Percentiles rank a stretch among this genome's conserved stretches.
Evolutionary conservation across 306 rosid species (phyloP).

Genomic region (Prinsepia uniflora): DNA sequence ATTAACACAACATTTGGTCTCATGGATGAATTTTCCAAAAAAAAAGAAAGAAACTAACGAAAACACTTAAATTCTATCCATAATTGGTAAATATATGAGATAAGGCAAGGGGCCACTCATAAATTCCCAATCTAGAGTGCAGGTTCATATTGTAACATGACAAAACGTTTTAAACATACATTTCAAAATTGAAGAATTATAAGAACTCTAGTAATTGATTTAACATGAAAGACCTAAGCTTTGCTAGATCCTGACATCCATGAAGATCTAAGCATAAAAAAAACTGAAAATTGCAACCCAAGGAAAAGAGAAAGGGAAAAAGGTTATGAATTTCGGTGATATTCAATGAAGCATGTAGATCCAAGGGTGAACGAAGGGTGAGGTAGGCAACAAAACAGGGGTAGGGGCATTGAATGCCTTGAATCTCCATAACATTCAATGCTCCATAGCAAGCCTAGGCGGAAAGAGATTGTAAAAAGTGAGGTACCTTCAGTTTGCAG

Average conservation of each 20-base stretch:
- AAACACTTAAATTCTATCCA: slow-evolving; percentile 4
- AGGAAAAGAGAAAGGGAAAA: slow-evolving; percentile 16
- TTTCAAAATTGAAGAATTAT: slow-evolving; percentile 6
- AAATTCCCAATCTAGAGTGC: slow-evolving; percentile 7
- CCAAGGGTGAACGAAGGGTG: too few species aligned
- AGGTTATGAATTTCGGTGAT: not conserved
- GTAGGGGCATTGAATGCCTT: too few species aligned
- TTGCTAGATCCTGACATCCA: slow-evolving; percentile 13
- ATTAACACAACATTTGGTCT: slow-evolving; percentile 4
- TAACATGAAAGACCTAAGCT: not conserved
- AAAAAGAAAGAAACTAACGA: not conserved
- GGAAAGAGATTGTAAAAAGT: slow-evolving; percentile 2
- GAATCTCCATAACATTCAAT: too few species aligned
- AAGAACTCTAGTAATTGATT: not conserved
- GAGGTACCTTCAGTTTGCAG: slow-evolving; percentile 18
- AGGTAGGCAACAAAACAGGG: too few species aligned
- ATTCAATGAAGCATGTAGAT: slow-evolving; percentile 17
- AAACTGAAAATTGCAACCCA: slow-evolving; percentile 4
- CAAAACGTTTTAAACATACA: slow-evolving; percentile 10
- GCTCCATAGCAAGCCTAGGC: too few species aligned
- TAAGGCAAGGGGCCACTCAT: slow-evolving; percentile 6
- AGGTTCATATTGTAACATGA: slow-evolving; percentile 2
- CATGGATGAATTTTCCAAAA: slow-evolving; percentile 3
- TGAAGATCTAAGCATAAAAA: slow-evolving; percentile 14
- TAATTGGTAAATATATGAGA: slow-evolving; percentile 14